Evolutionary conservation across 805 yeast genomes (phyloP).

Genomic region (Zygosaccharomyces pseudorouxii): DNA sequence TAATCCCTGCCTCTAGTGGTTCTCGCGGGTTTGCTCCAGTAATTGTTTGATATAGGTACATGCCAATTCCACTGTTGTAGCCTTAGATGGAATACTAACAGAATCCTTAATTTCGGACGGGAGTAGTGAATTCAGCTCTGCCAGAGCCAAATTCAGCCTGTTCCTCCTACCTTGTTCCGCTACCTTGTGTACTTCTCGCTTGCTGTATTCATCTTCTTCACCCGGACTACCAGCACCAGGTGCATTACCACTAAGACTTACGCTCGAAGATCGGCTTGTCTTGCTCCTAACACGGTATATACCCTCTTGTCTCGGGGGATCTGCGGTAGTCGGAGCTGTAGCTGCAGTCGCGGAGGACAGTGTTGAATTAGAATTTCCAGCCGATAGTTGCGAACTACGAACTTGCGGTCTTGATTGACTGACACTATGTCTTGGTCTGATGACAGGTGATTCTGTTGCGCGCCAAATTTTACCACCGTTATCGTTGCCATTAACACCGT

Average conservation of each 20-base stretch:
- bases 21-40: conserved; percentile 24
- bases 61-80: conserved; percentile 92
- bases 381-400: neutral
- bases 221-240: conserved; percentile 11
- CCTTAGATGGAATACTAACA: conserved; percentile 73
- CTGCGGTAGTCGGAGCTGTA: neutral
- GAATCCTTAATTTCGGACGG: conserved; percentile 58
- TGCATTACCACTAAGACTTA: conserved; percentile 3
- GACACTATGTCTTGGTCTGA: conserved; percentile 17
- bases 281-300: neutral
- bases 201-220: conserved; percentile 19
- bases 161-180: conserved; percentile 97
- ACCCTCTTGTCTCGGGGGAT: neutral
- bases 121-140: conserved; percentile 62
- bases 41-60: conserved; percentile 58
- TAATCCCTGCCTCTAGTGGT: conserved; percentile 21
- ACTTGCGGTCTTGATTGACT: conserved; percentile 2
- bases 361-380: neutral
- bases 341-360: neutral
- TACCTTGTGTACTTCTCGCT: conserved; percentile 59
- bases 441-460: conserved; percentile 30
- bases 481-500: neutral
- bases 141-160: conserved; percentile 82
- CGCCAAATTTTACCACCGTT: conserved; percentile 12
- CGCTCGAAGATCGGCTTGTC: conserved; percentile 8